Evolutionary conservation across 2,329 filamentous ascomycete genomes (phyloP), one percentile per base, ranked within the genome.

Genomic region (Scytalidium lignicola): DNA sequence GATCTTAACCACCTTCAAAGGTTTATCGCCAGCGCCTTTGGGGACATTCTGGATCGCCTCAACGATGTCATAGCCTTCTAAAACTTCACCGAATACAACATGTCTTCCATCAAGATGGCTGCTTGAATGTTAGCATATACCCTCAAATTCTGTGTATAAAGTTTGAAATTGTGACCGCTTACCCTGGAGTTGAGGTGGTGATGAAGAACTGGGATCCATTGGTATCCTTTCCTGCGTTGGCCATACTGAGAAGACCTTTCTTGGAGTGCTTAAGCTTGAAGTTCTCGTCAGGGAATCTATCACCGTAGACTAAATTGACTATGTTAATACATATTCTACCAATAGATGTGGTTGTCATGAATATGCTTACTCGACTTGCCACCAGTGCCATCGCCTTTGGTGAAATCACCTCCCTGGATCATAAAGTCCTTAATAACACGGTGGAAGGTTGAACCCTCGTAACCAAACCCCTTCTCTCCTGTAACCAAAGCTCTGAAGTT

Each of bases 231-330:
- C 88, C 88, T 53, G 86, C 81, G 73, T 91, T 91, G 70, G 86
- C 88, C 88, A 90, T 93, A 71, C 86, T 90, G 58, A 93, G 75
- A 46, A 89, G 74, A 63, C 88, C 88, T 71, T 83, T 85, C 80
- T 90, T 90, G 76, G 78, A 81, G 83, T 95, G 89, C 80, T 90
- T 91, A 67, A 92, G 79, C 84, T 93, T 92, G 80, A 95, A 93
- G 85, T 92, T 93, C 83, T 95, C 88, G 64, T 95, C 88, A 57
- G 81, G 72, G 74, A 93, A 93, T 73, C 88, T 88, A 61, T 80
- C 76, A 63, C 88, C 88, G 68, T 92, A 93, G 75, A 93, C 82
- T 85, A 55, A 44, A 43, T 17, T 37, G 32, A 37, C 32, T n/a
- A 15, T 20, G 50, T 61, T 51, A 62, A 56, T 32, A 26, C 52